Evolutionary conservation across 1,284 basidiomycete species (phyloP).

Genomic region (Cryptococcus sp.): DNA sequence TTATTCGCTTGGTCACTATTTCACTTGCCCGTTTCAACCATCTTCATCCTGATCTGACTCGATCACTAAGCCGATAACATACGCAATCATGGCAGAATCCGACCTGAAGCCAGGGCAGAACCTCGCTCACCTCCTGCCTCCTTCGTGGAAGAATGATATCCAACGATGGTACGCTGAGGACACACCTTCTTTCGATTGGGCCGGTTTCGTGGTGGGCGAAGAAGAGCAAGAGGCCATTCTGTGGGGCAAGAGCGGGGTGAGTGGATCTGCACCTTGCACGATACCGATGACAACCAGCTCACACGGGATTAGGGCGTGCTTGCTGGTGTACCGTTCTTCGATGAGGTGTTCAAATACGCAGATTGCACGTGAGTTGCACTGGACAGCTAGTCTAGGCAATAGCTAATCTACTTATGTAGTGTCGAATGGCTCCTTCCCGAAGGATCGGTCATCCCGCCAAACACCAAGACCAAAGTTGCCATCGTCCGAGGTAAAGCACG

Average conservation of each 20-base stretch:
- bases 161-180: constrained; percentile 88
- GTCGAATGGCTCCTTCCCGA: constrained; percentile 92
- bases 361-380: constrained; percentile 74
- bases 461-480: constrained; percentile 73
- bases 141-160: constrained; percentile 84
- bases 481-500: constrained; percentile 88
- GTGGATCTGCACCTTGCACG: constrained; percentile 11
- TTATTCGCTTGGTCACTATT: no score
- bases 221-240: constrained; percentile 81
- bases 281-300: neutral
- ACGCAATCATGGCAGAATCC: constrained; percentile 17
- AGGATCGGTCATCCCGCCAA: constrained; percentile 75
- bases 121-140: constrained; percentile 72
- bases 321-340: constrained; percentile 94
- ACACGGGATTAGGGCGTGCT: constrained; percentile 67
- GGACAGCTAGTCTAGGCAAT: neutral
- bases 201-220: constrained; percentile 95
- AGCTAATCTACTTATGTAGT: constrained; percentile 53
- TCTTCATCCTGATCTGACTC: no score
- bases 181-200: constrained; percentile 95
- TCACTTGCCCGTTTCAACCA: no score
- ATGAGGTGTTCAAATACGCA: constrained; percentile 87
- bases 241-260: constrained; percentile 65
- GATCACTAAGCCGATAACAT: neutral
- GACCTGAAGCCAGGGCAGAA: constrained; percentile 42